phyloP scores from a whole-genome alignment of 2,329 filamentous ascomycete genomes.

The Zymoseptoria ardabiliae region DNA sequence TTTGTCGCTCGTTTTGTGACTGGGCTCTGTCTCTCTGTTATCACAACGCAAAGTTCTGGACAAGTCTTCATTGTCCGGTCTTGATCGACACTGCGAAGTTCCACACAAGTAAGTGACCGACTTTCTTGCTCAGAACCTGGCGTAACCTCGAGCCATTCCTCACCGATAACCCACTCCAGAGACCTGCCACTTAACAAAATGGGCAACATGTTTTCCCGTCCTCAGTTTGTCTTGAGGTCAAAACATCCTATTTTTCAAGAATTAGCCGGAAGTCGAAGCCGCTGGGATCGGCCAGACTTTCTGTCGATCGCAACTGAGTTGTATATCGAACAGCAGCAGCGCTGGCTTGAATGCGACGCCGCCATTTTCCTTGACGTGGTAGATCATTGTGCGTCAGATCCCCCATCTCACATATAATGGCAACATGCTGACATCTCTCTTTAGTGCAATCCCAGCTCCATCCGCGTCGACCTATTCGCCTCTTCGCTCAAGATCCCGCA shows the following conservation, averaged over 20 bases:
- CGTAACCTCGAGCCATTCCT: not conserved
- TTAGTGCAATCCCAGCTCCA: not conserved
- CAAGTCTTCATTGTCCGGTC: not conserved
- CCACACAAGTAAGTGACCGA: not conserved
- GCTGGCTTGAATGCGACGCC: not conserved
- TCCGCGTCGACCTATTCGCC: no score
- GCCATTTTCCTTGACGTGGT: slow-evolving; percentile 69
- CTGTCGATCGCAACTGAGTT: not conserved
- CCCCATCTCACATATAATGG: not conserved
- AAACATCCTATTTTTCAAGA: not conserved
- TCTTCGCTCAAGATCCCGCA: no score
- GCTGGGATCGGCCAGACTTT: not conserved
- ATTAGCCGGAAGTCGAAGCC: not conserved
- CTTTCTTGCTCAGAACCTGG: not conserved
- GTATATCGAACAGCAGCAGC: not conserved
- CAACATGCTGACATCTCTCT: not conserved
- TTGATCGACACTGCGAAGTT: not conserved
- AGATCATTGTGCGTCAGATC: slow-evolving; percentile 29
- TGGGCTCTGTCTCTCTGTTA: not conserved
- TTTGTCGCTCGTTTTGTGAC: not conserved
- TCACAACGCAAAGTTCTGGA: not conserved
- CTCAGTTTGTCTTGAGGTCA: not conserved
- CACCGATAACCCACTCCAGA: not conserved
- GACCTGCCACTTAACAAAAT: not conserved
- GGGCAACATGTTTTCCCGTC: not conserved